Conservation (phyloP, 371 early-diverging fungal genomes). For the Paraphysoderma sedebokerense region DNA sequence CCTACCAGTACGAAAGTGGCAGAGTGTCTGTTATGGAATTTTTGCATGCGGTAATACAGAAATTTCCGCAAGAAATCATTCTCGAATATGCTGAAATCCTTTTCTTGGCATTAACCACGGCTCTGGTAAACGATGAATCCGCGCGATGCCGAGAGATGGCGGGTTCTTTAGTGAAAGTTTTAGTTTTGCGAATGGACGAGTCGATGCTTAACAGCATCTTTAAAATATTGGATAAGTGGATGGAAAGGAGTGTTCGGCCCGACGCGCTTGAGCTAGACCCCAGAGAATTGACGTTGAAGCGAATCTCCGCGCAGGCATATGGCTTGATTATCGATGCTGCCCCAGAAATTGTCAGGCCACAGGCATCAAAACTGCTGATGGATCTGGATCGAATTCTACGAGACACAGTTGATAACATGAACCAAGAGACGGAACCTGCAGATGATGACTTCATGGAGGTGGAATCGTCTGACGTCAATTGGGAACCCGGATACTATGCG, state of each 20-base stretch:
- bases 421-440: conserved; percentile 19
- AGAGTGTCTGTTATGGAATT: conserved; percentile 73
- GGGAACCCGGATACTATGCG: conserved; percentile 72
- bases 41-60: conserved; percentile 49
- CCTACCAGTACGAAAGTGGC: conserved; percentile 78
- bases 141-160: conserved; percentile 77
- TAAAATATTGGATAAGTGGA: conserved; percentile 53
- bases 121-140: conserved; percentile 78
- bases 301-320: conserved; percentile 1
- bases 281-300: conserved; percentile 10
- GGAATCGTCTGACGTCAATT: conserved; percentile 19
- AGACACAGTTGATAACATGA: conserved; percentile 10
- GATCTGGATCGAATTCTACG: not conserved
- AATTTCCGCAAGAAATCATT: conserved; percentile 55
- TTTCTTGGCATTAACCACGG: conserved; percentile 64
- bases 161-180: conserved; percentile 42
- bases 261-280: not conserved
- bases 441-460: conserved; percentile 22
- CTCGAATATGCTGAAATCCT: conserved; percentile 58
- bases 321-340: not conserved
- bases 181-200: conserved; percentile 39
- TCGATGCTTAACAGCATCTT: conserved; percentile 32
- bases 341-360: conserved; percentile 2
- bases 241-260: conserved; percentile 13
- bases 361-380: not conserved